Evolutionary conservation across 257 asterid species (phyloP), one percentile per base, ranked within the genome.

Genomic region (Eucommia ulmoides): DNA sequence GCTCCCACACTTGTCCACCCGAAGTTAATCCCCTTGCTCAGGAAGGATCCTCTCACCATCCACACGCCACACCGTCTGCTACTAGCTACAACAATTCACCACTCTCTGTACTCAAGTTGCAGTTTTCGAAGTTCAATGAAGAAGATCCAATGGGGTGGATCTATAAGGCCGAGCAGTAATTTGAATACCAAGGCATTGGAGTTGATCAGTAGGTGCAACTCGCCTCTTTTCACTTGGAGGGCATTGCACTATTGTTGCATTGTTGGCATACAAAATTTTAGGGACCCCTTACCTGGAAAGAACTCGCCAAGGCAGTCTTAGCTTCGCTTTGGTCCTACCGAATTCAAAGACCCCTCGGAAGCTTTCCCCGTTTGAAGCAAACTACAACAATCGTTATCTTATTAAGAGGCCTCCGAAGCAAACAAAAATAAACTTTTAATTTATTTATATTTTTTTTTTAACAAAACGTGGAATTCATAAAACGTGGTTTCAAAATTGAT

Each of bases 281-380:
- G 21, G 53, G 33, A 4, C 35, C 18, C 5, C 33, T 49, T 2
- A 23, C 35, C 1, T 49, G 35, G 53, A 11, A 49, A 0, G 53
- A 23, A 49, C 23, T 20, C 19, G 16, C 35, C 26, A 49, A 49
- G 20, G 53, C 35, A 1, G 1, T 49, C 2, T n/a, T 49, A 1
- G n/a, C 53, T 1, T 23, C 19, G 33, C 25, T 49, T 49, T 16
- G 53, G 38, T 19, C 53, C 53, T 4, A 49, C 53, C 12, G 53
- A 49, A 15, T 49, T 12, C 23, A 20, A 49, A 22, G 35, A 49
- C n/a, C 53, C 3, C 4, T 49, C 19, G 5, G 35, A 49, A 23
- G 53, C 53, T 19, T 2, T 49, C 17, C 7, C 2, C 22, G 33
- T 2, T 35, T 49, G 19, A 23, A 23, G 23, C 53, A 22, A 9